Base-by-base conservation (phyloP, 1,139 yeast species). In the Saccharomyces hybrid region DNA sequence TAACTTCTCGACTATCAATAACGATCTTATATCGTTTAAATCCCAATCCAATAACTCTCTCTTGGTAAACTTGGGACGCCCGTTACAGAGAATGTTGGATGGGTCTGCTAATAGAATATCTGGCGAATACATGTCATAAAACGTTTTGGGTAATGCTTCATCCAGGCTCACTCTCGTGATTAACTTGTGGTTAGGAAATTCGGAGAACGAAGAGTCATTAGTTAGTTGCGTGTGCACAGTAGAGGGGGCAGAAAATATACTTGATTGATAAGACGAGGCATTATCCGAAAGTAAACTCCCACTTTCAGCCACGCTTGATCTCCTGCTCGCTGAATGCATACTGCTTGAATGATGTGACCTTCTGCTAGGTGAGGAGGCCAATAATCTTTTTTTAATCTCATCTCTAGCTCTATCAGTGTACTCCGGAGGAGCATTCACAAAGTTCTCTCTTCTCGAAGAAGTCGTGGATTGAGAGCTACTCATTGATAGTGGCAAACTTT, bases 31-130 rank as follows among this genome's bases (percentile, higher is more conserved):
- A 64, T 83, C 88, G 66, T 84, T 84, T 52, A 82, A 64, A 50
- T 77, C 80, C 89, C 89, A 84, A 65, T 82, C 85, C 44, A 81
- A 72, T 47, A 84, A 70, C 14, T 78, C 80, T 51, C 88, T 72
- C 58, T 78, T 79, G 0, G 87, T 82, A 68, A 82, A 83, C 44
- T 69, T 67, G 9, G 88, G 88, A 44, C 88, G 74, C 3, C 85
- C 86, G 56, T 78, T 75, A 8, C 78, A 71, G 25, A 76, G 66
- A 30, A 76, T 59, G 42, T 65, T 65, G 1, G 65, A 59, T 14
- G 74, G 73, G 53, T 71, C 73, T 6, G 61, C 54, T 50, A 70
- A 66, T 48, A 78, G 68, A 20, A 79, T 69, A 52, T 80, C 82
- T 1, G 81, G 78, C 0, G 82, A 72, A 65, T 82, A 82, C 79